Conservation (phyloP, 2,329 filamentous ascomycete genomes). For the Colletotrichum abscissum region DNA sequence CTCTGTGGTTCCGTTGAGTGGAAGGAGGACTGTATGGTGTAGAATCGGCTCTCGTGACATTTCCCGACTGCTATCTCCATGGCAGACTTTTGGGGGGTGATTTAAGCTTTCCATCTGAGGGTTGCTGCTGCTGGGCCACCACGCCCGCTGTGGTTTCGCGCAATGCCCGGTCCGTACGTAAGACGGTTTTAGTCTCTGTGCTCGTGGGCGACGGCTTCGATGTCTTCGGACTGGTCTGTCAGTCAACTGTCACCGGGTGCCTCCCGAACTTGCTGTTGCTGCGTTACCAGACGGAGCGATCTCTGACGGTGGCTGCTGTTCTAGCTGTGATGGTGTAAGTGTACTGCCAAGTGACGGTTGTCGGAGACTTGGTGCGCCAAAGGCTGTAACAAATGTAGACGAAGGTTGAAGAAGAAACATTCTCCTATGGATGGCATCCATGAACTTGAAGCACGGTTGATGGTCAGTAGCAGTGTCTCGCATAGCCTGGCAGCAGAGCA, state of each 20-base stretch:
- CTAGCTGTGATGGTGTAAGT: conserved; percentile 10
- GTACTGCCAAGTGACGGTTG: conserved; percentile 1
- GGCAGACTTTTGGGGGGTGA: neutral
- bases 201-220: conserved; percentile 2
- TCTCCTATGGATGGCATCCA: neutral
- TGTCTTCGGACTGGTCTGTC: neutral
- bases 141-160: conserved; percentile 28
- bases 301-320: neutral
- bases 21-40: neutral
- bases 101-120: conserved; percentile 30
- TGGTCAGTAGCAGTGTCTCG: neutral
- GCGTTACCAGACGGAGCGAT: conserved; percentile 19
- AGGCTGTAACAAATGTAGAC: neutral
- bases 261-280: conserved; percentile 11
- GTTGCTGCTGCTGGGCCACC: conserved; percentile 11
- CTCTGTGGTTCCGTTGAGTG: neutral
- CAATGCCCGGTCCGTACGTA: conserved; percentile 30
- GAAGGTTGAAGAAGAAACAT: conserved; percentile 1
- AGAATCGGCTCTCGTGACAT: neutral
- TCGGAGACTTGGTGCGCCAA: neutral
- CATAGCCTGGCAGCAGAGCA: neutral
- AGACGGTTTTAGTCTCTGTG: conserved; percentile 21
- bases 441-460: neutral
- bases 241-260: conserved; percentile 13
- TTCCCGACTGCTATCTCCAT: neutral